Percentiles rank a stretch among this genome's conserved stretches.
phyloP scores from a whole-genome alignment of 1,284 basidiomycete species.

The Chalciporus sp. region DNA sequence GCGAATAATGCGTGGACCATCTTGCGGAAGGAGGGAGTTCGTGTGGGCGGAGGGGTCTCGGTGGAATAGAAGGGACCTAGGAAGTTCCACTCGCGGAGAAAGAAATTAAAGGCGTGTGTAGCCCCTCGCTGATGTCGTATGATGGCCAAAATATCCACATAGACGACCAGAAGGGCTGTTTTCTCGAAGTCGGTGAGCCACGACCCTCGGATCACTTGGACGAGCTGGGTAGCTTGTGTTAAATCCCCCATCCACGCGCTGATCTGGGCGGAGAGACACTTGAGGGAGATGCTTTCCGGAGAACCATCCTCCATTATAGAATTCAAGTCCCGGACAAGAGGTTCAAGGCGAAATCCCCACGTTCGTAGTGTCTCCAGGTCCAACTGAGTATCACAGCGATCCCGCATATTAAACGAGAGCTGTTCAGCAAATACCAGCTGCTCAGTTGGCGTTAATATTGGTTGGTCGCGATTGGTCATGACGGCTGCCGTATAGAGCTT shows the following conservation, averaged over 20 bases:
- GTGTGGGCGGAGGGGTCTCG: constrained; percentile 13
- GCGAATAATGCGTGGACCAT: constrained; percentile 35
- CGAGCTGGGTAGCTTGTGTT: constrained; percentile 34
- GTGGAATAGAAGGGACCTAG: constrained; percentile 36
- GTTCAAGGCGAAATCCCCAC: constrained; percentile 43
- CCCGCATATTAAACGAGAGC: constrained; percentile 33
- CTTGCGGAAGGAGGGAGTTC: constrained; percentile 34
- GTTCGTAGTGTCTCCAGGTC: constrained; percentile 30
- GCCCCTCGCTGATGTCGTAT: constrained; percentile 39
- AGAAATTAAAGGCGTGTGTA: constrained; percentile 44
- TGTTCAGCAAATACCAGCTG: constrained; percentile 38
- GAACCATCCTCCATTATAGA: constrained; percentile 18
- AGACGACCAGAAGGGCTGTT: constrained; percentile 36
- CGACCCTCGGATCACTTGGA: constrained; percentile 26
- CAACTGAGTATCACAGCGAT: constrained; percentile 21
- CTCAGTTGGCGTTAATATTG: constrained; percentile 22
- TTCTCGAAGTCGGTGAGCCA: constrained; percentile 20
- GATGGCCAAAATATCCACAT: constrained; percentile 45
- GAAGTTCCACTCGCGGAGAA: constrained; percentile 45
- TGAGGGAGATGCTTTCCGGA: constrained; percentile 20
- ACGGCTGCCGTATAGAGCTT: constrained; percentile 30
- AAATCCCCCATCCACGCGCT: constrained; percentile 40
- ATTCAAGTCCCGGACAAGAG: constrained; percentile 36
- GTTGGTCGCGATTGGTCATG: constrained; percentile 11
- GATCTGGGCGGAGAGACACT: constrained; percentile 38